Conservation (phyloP, 345 rosid species). For the Eucalyptus microcorys region DNA sequence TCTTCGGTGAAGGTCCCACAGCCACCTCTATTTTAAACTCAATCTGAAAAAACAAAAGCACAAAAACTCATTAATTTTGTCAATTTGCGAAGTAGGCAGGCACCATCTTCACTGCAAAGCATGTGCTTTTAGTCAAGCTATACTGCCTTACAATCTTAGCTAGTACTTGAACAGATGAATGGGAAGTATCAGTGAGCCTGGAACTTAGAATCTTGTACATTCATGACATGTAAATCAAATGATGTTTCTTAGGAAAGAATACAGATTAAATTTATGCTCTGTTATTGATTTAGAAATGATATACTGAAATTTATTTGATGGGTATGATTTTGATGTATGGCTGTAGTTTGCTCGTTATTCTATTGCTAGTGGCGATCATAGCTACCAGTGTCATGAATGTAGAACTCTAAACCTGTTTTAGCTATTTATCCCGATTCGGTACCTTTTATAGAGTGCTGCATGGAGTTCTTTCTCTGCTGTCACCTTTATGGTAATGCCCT, state of each 20-base stretch:
- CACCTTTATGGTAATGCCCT: neutral
- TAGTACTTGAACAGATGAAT: neutral
- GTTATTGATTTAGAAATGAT: neutral
- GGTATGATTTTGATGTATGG: neutral
- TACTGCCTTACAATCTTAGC: neutral
- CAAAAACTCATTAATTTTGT: neutral
- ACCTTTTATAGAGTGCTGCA: neutral
- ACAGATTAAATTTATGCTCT: neutral
- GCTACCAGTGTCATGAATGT: neutral
- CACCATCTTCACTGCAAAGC: neutral
- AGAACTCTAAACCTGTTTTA: neutral
- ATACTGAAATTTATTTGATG: neutral
- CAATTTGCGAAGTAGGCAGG: neutral
- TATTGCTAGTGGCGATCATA: neutral
- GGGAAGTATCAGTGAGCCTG: neutral
- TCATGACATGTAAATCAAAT: neutral
- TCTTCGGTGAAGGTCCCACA: constrained; percentile 21
- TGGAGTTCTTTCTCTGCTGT: neutral
- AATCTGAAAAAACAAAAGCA: constrained; percentile 10
- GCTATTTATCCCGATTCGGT: neutral
- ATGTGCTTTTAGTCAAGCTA: neutral
- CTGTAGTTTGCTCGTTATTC: neutral
- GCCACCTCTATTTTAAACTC: constrained; percentile 23
- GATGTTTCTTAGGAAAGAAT: neutral
- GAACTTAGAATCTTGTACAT: neutral